phyloP scores from a whole-genome alignment of 2,329 filamentous ascomycete genomes.

The Neonectria magnoliae region DNA sequence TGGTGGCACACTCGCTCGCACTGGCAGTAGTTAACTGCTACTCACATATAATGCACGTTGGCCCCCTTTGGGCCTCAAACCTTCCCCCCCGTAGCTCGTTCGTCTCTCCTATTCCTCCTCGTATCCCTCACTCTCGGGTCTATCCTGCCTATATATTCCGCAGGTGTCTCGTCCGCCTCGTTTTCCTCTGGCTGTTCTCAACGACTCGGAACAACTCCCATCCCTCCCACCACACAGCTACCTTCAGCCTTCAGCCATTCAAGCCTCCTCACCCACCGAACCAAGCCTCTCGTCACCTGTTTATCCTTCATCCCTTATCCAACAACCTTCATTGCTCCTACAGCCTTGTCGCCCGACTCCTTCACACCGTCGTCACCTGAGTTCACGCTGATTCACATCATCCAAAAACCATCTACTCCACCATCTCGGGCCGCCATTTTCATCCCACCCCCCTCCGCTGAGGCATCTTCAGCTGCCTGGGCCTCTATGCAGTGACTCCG shows the following conservation, averaged over 20 bases:
- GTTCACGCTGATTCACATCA: slow-evolving; percentile 29
- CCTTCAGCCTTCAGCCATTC: not conserved
- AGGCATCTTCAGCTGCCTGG: slow-evolving; percentile 40
- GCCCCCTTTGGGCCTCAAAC: slow-evolving; percentile 19
- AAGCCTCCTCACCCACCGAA: not conserved
- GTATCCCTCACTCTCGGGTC: slow-evolving; percentile 7
- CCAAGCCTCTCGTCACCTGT: slow-evolving; percentile 4
- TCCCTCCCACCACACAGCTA: slow-evolving; percentile 1
- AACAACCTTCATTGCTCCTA: slow-evolving; percentile 10
- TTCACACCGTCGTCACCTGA: slow-evolving; percentile 12
- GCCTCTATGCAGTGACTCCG: slow-evolving; percentile 8
- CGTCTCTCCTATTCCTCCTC: slow-evolving; percentile 6
- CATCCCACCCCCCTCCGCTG: slow-evolving; percentile 8
- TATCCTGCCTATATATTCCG: slow-evolving; percentile 2
- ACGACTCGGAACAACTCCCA: not conserved
- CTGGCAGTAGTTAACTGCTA: slow-evolving; percentile 5
- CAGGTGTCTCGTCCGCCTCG: slow-evolving; percentile 15
- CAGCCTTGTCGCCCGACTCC: slow-evolving; percentile 14
- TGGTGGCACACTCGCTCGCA: not conserved
- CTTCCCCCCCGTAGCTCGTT: slow-evolving; percentile 14
- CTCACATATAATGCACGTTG: slow-evolving; percentile 24
- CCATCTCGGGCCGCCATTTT: slow-evolving; percentile 2
- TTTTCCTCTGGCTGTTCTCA: slow-evolving; percentile 1
- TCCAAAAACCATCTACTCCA: slow-evolving; percentile 13
- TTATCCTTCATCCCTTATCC: not conserved